Base-by-base conservation (phyloP, 371 early-diverging fungal species). In the Apophysomyces trapeziformis region DNA sequence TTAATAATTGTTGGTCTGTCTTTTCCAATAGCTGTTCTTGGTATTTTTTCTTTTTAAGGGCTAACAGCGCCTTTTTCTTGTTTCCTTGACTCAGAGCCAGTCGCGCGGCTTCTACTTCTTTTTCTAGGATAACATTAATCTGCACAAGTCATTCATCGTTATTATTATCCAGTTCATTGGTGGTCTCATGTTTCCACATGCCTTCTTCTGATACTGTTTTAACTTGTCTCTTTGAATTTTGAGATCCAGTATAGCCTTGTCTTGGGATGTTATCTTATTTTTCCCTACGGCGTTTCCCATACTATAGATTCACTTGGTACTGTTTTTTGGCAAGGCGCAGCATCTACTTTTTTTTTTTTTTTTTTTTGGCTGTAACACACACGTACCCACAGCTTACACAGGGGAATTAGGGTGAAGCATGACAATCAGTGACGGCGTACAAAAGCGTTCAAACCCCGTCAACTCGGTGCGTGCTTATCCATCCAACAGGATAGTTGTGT, bases 141-240 rank as follows among this genome's bases (percentile, higher is more conserved):
- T 95, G 69, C 32, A 5, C 38, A 54, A 18, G 50, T 13, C 56
- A 32, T 18, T n/a, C 4, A 16, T 7, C 14, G 32, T 36, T 6
- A 38, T 16, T 54, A 36, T 18, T 36, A 38, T 12, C 47, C 35
- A 14, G 21, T 58, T 45, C 36, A 26, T 2, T 8, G 38, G 38
- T 43, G 60, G 46, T 12, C 38, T 32, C 13, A 26, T 26, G 32
- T 37, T 37, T 18, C 21, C 5, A 26, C 74, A 65, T 83, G 91
- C 94, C 80, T 90, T 86, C 73, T 92, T 94, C 65, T 96, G 95
- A 67, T 96, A 97, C 74, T 93, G 89, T 65, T 89, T 91, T 6
- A 97, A 79, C 70, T 93, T 94, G 79, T 98, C 99, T 58, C 97
- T 77, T 76, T 97, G 98, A 6, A 94, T 86, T 68, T 97, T 97